Base-by-base conservation (phyloP, 83 land plant species). In the Isoetes engelmannii region DNA sequence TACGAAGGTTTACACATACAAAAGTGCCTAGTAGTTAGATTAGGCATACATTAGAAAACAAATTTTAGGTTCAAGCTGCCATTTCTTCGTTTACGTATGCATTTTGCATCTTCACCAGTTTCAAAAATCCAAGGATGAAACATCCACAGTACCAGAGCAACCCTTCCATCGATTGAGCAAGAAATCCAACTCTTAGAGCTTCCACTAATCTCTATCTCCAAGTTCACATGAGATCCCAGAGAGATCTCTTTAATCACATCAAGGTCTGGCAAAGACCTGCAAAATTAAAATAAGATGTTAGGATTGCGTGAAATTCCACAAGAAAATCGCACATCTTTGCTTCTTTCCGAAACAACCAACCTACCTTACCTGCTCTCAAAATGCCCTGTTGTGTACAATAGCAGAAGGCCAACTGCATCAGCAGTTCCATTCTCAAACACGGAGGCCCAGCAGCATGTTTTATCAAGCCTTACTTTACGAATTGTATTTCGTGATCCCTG, bases 211-310 rank as follows among this genome's bases (percentile, higher is more conserved):
- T 73, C 78, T 48, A 75, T 49, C 61, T 78, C 61, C 77, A 68
- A 71, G 41, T 60, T 9, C 46, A 71, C 55, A 37, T 64, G 57
- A 19, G 42, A 42, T 55, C 54, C 69, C 67, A 78, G 65, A 20
- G 77, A 67, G 10, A 71, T 64, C 53, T 67, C 69, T 53, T 73
- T 60, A 47, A 73, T 44, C 37, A 63, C 65, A 43, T 63, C 64
- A 20, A 78, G 59, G 61, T 67, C 81, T 68, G 81, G 81, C 54
- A 78, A 44, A 44, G 81, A 78, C 72, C 81, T 78, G 77, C 10
- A 46, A 15, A 4, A 13, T 15, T 62, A 71, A 19, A 62, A 8
- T 67, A 0, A 47, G 49, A 1, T 45, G 55, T 28, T 28, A 28
- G 37, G 37, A 28, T 28, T 28, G 37, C 37, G 37, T 28, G 37